Conservation (phyloP, 78 protist genomes). For the Dictyostelium intermedium region DNA sequence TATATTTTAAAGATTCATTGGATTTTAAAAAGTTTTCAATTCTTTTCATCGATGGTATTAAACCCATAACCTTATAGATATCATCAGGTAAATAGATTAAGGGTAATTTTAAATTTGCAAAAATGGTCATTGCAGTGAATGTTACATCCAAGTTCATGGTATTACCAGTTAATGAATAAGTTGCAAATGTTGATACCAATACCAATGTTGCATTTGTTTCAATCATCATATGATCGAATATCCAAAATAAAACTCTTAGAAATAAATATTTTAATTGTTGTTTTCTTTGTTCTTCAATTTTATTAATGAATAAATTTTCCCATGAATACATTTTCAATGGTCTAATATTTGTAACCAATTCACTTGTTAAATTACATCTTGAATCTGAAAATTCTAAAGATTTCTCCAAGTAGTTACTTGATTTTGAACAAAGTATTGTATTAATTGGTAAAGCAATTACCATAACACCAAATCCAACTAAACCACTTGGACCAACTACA, state of each 20-base stretch:
- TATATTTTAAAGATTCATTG: background rate
- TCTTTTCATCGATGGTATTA: constrained; percentile 15
- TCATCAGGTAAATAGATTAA: constrained; percentile 21
- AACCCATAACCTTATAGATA: background rate
- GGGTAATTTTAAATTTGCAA: constrained; percentile 23
- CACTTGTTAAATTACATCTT: background rate
- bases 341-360: constrained; percentile 18
- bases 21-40: constrained; percentile 2
- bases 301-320: constrained; percentile 27
- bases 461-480: constrained; percentile 42
- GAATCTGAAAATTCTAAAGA: constrained; percentile 13
- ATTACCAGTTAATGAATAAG: constrained; percentile 10
- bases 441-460: background rate
- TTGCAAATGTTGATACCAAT: constrained; percentile 24
- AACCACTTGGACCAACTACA: constrained; percentile 43
- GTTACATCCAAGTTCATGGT: constrained; percentile 17
- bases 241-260: background rate
- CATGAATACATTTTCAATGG: constrained; percentile 48
- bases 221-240: background rate
- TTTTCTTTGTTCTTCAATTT: background rate
- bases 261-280: background rate
- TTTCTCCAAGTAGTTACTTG: background rate
- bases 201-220: constrained; percentile 28
- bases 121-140: constrained; percentile 36
- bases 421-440: background rate